Conservation (phyloP, 371 early-diverging fungal genomes). For the Umbelopsis sp. region DNA sequence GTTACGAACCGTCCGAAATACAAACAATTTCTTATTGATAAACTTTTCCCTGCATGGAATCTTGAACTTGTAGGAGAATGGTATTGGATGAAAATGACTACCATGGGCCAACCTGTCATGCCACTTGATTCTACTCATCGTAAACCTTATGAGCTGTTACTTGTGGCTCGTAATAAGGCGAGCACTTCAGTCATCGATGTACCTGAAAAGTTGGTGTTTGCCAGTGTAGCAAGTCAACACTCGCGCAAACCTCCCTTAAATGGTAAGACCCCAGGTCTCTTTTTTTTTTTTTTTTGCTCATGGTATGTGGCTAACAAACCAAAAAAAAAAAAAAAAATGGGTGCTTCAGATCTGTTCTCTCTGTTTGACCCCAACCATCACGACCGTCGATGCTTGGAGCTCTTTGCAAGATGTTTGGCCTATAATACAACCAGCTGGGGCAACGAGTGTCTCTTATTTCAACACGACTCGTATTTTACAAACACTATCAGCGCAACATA, state of each 20-base stretch:
- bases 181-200: constrained; percentile 17
- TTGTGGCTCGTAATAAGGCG: constrained; percentile 43
- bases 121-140: constrained; percentile 61
- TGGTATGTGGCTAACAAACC: neutral
- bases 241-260: constrained; percentile 73
- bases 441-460: constrained; percentile 73
- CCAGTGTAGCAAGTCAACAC: constrained; percentile 66
- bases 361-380: constrained; percentile 25
- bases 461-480: constrained; percentile 42
- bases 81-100: constrained; percentile 74
- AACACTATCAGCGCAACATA: neutral
- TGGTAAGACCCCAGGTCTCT: constrained; percentile 26
- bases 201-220: constrained; percentile 37
- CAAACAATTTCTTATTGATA: constrained; percentile 59
- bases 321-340: neutral
- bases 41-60: constrained; percentile 73
- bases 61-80: constrained; percentile 59
- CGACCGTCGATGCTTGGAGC: constrained; percentile 55
- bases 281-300: neutral
- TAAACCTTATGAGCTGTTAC: constrained; percentile 69
- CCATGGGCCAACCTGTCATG: constrained; percentile 53
- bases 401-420: constrained; percentile 72
- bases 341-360: constrained; percentile 27
- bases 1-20: constrained; percentile 75
- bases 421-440: constrained; percentile 78